Percentiles rank a stretch among this genome's conserved stretches.
Evolutionary conservation across 495 filamentous ascomycete genomes (phyloP).

Genomic region (Pseudotulostoma volvatum): DNA sequence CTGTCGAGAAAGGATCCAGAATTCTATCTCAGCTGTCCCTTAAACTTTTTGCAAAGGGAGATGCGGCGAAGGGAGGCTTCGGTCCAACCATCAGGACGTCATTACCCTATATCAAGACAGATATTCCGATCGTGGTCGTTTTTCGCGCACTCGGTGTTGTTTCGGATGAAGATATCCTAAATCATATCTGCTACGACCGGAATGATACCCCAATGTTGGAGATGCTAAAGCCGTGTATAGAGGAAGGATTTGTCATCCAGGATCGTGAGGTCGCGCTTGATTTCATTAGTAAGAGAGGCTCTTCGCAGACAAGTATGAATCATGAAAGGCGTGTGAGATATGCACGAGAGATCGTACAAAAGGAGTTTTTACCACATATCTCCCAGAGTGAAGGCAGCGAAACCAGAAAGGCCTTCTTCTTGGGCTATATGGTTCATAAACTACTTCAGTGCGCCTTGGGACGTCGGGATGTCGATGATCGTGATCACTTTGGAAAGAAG

Average conservation of each 20-base stretch:
- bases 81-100: slow-evolving; percentile 79
- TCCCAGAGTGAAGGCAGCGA: slow-evolving; percentile 93
- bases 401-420: slow-evolving; percentile 92
- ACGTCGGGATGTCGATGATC: slow-evolving; percentile 81
- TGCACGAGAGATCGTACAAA: slow-evolving; percentile 85
- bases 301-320: slow-evolving; percentile 49
- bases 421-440: slow-evolving; percentile 96
- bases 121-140: slow-evolving; percentile 84
- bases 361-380: slow-evolving; percentile 91
- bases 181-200: slow-evolving; percentile 90
- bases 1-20: slow-evolving; percentile 86
- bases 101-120: slow-evolving; percentile 81
- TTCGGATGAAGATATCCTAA: slow-evolving; percentile 93
- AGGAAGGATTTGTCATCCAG: slow-evolving; percentile 91
- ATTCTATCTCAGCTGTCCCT: slow-evolving; percentile 81
- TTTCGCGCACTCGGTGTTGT: slow-evolving; percentile 93
- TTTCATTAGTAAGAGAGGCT: slow-evolving; percentile 84
- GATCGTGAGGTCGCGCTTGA: slow-evolving; percentile 87
- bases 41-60: slow-evolving; percentile 73
- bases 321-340: slow-evolving; percentile 79
- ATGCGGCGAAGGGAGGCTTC: slow-evolving; percentile 56
- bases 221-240: slow-evolving; percentile 89
- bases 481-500: slow-evolving; percentile 99
- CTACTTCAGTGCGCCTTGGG: slow-evolving; percentile 84
- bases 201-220: slow-evolving; percentile 95